These are phyloP conservation scores for Copromyces sp. DNA, from an alignment of 495 filamentous ascomycete species.

Conservation along the genomic window DNA sequence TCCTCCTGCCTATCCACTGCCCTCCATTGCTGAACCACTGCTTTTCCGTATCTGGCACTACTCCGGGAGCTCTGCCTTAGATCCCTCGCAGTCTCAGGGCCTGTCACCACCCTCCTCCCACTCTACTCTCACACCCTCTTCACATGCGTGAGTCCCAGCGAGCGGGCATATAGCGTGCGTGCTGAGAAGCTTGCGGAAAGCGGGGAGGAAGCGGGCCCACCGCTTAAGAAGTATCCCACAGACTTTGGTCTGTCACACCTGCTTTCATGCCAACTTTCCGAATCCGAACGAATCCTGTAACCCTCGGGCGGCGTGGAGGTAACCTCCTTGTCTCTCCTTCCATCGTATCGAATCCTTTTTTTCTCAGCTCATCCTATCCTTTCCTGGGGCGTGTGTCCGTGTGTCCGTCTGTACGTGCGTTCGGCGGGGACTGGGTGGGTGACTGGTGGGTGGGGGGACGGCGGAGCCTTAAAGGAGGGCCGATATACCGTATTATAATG, in stretches of 20 bases:
- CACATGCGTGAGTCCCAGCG: not conserved
- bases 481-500: constrained; percentile 9
- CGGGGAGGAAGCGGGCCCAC: not conserved
- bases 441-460: constrained; percentile 3
- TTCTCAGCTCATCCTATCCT: not conserved
- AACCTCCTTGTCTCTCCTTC: not conserved
- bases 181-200: not conserved
- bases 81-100: not conserved
- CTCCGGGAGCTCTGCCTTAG: not conserved
- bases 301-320: not conserved
- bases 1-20: not conserved
- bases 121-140: not conserved
- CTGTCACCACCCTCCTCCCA: not conserved
- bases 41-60: not conserved
- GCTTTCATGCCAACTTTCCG: not conserved
- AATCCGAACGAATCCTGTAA: not conserved
- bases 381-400: not conserved
- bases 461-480: constrained; percentile 4
- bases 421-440: not conserved
- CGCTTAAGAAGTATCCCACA: not conserved
- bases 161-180: not conserved
- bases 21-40: not conserved
- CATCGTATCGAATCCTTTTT: not conserved
- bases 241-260: not conserved
- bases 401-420: not conserved